A percentile compares a stretch with the other conserved stretches of the same genome.
phyloP scores from a whole-genome alignment of 1,284 basidiomycete species.

The Papiliotrema fonsecae region DNA sequence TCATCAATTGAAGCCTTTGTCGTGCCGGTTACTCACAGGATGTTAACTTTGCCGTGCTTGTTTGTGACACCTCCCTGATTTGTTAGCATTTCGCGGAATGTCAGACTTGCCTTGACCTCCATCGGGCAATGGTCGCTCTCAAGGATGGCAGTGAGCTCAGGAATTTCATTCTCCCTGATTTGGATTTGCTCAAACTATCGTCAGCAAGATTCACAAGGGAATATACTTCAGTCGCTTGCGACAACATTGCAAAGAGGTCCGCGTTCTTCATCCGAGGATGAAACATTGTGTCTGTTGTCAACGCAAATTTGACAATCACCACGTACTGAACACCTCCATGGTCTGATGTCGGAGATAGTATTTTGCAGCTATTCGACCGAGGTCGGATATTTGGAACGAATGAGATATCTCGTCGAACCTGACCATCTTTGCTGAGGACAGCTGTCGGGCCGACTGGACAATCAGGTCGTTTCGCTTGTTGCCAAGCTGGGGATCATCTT shows the following conservation, averaged over 20 bases:
- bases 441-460: constrained; percentile 61
- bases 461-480: constrained; percentile 71
- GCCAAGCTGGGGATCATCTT: constrained; percentile 73
- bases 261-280: constrained; percentile 86
- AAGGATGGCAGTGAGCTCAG: constrained; percentile 73
- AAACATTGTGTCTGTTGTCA: constrained; percentile 59
- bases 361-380: constrained; percentile 91
- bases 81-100: not conserved
- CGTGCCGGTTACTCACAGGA: constrained; percentile 53
- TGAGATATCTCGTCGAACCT: constrained; percentile 62
- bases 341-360: constrained; percentile 90
- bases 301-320: not conserved
- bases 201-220: too few relatives aligned
- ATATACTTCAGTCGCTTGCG: constrained; percentile 81
- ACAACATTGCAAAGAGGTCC: constrained; percentile 80
- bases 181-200: constrained; percentile 88
- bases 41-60: constrained; percentile 89
- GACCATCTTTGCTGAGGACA: constrained; percentile 81
- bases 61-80: constrained; percentile 69
- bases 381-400: constrained; percentile 70
- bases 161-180: constrained; percentile 80
- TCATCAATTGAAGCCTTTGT: not conserved
- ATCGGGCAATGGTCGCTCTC: constrained; percentile 63
- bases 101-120: constrained; percentile 51
- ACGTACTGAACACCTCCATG: constrained; percentile 74